Evolutionary conservation across 164 flowering plant genomes (phyloP), one percentile per base, ranked within the genome.

Genomic region (Magnolia officinalis): DNA sequence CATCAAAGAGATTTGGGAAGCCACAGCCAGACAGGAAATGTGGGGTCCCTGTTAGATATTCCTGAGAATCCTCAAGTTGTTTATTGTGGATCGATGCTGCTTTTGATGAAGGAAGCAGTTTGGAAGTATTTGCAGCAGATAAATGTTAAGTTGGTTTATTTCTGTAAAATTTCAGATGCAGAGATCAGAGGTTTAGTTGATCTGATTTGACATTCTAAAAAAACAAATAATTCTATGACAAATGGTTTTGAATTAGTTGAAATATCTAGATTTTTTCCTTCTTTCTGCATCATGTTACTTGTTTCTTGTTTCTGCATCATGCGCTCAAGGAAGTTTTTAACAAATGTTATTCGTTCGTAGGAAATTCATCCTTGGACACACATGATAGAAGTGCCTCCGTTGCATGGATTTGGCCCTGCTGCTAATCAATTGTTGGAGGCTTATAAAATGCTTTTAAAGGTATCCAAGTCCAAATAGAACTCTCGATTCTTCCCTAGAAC

Each of bases 381-480:
- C 81, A 93, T 96, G 99, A 92, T 96, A 98, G 99, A 96, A 83
- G 98, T 94, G 8, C 99, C 99, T 7, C 98, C 94, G 80, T 90
- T 96, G 78, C 99, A 93, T 86, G 99, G 99, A 64, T 96, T 96
- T 89, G 99, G 98, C 16, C 99, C 99, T 75, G 98, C 98, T 78
- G 98, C 99, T 74, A 89, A 93, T 80, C 93, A 93, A 67, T 83
- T 96, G 81, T 78, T 96, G 81, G 98, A 95, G 82, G 98, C 99
- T 74, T 95, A 95, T 82, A 92, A 95, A 78, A 91, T 89, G 92
- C 96, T 95, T 72, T 78, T 90, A 81, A 93, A 95, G 98, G 98
- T 93, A 88, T 26, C 14, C 13, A 20, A 37, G 45, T 37, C 45
- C 61, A 55, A 55, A 11, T 7, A 7, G 13, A 8, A 55, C 10